Conservation (phyloP, 306 rosid species). For the Purshia tridentata region DNA sequence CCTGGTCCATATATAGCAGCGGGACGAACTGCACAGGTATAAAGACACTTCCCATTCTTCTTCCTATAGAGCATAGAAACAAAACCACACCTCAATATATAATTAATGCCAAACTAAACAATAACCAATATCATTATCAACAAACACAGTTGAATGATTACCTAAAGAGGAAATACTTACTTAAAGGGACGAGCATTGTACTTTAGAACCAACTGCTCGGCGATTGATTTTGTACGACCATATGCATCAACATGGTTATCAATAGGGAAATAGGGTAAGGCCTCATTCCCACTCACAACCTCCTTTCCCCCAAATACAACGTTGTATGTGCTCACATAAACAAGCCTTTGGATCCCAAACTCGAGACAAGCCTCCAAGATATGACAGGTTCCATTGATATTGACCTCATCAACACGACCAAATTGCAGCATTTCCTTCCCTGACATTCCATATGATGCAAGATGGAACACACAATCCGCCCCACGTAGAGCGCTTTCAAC, state of each 20-base stretch:
- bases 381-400: constrained; percentile 81
- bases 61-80: constrained; percentile 39
- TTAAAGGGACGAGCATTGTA: constrained; percentile 67
- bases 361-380: constrained; percentile 74
- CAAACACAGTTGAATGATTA: background rate
- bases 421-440: constrained; percentile 93
- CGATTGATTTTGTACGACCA: constrained; percentile 81
- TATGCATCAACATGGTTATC: constrained; percentile 74
- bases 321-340: constrained; percentile 81
- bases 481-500: constrained; percentile 70
- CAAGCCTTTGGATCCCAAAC: constrained; percentile 60
- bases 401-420: constrained; percentile 71
- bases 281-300: constrained; percentile 72
- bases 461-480: constrained; percentile 81
- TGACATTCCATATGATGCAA: constrained; percentile 83
- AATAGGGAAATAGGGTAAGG: constrained; percentile 70
- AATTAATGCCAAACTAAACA: background rate
- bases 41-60: constrained; percentile 48
- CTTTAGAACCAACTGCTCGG: constrained; percentile 88
- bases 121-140: background rate
- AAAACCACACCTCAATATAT: background rate
- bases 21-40: constrained; percentile 86
- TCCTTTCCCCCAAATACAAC: constrained; percentile 80
- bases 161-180: constrained; percentile 23
- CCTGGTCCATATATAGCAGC: constrained; percentile 96